These are phyloP conservation scores for Iris pallida DNA, from an alignment of 116 monocot species.

Conservation along the genomic window DNA sequence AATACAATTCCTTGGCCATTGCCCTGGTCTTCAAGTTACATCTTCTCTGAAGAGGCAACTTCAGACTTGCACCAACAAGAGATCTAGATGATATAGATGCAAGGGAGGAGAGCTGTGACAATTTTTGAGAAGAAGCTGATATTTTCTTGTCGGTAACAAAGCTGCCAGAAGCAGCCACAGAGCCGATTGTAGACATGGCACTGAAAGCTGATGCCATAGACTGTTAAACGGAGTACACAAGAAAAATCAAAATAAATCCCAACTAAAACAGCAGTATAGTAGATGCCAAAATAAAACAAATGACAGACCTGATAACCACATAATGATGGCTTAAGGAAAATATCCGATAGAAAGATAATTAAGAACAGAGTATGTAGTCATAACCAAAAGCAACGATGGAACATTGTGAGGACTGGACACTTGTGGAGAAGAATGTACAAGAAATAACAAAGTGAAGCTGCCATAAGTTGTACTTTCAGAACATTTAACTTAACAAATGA, in stretches of 20 bases:
- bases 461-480: no score
- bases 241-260: neutral
- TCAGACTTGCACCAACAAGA: constrained; percentile 21
- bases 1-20: constrained; percentile 59
- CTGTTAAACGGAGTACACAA: neutral
- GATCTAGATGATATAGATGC: constrained; percentile 38
- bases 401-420: no score
- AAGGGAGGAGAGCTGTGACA: constrained; percentile 42
- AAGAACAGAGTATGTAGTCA: neutral
- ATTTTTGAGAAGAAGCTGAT: constrained; percentile 17
- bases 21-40: constrained; percentile 34
- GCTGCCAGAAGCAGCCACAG: constrained; percentile 22
- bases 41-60: constrained; percentile 29
- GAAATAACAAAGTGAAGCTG: no score
- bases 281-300: neutral
- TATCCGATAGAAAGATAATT: neutral
- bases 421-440: no score
- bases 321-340: neutral
- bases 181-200: constrained; percentile 26
- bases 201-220: constrained; percentile 39
- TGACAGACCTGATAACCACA: neutral
- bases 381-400: no score
- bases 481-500: no score
- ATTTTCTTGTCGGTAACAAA: constrained; percentile 26
- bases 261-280: neutral